Base-by-base conservation (phyloP, 352 stramenopile species). In the Phytophthora meadii region DNA sequence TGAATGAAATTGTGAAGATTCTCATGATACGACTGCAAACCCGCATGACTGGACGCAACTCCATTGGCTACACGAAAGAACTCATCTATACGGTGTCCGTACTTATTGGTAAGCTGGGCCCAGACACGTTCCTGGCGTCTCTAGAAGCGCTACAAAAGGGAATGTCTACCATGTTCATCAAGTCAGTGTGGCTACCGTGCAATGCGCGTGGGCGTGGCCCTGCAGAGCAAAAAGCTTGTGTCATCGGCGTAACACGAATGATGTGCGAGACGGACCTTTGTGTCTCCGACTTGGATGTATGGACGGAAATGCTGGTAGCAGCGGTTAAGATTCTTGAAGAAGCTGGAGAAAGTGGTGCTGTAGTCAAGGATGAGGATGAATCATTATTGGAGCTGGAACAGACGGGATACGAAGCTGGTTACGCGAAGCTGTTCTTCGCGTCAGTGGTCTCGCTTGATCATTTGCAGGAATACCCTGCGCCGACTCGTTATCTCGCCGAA, bases 21-120 rank as follows among this genome's bases (percentile, higher is more conserved):
- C 74, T 99, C 12, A 93, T 99, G 77, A 97, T 96, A 64, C 89
- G 95, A 41, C 75, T 99, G 32, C 92, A 98, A 68, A 88, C 92
- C 14, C 79, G 88, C 56, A 98, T 98, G 82, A 88, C 85, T 8
- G 87, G 86, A 14, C 89, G 92, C 55, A 98, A 97, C 48, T 82
- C 92, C 4, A 62, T 74, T 4, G 66, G 88, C 1, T 92, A 97
- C 59, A 83, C 81, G 27, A 94, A 97, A 42, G 87, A 96, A 37
- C 87, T 98, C 49, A 86, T 98, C 65, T 94, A 96, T 49, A 91
- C 97, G 4, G 82, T 95, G 15, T 94, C 85, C 6, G 71, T 95
- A 2, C 56, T 97, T 45, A 87, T 98, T 68, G 94, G 89, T 37
- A 97, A 98, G 61, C 88, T 94, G 47, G 92, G 92, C 54, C 82